phyloP scores from a whole-genome alignment of 2,329 filamentous ascomycete species.

The Emmonsiellopsis sp. region DNA sequence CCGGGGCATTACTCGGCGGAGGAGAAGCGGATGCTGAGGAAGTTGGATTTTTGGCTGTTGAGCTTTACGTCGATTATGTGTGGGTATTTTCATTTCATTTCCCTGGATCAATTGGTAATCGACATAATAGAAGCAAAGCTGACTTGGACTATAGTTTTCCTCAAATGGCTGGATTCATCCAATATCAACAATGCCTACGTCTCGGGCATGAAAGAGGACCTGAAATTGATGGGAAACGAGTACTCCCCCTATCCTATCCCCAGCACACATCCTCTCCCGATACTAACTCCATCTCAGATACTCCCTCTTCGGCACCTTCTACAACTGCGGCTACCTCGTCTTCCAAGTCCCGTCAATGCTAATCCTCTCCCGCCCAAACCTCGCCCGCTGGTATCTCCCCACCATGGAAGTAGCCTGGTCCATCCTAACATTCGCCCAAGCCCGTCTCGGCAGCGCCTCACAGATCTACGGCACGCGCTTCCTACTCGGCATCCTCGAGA shows the following conservation, averaged over 20 bases:
- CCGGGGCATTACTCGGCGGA: conserved; percentile 20
- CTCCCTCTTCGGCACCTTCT: conserved; percentile 21
- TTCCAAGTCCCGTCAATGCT: conserved; percentile 24
- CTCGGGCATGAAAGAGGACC: conserved; percentile 25
- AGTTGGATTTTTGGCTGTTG: conserved; percentile 24
- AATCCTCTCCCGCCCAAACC: conserved; percentile 20
- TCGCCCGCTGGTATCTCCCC: conserved; percentile 22
- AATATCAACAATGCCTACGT: conserved; percentile 28
- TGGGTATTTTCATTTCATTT: conserved; percentile 6
- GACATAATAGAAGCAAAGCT: not conserved
- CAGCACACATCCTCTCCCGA: not conserved
- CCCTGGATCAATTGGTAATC: not conserved
- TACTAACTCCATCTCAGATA: conserved; percentile 15
- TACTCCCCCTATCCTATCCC: not conserved
- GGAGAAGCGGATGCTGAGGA: conserved; percentile 24
- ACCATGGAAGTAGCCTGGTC: conserved; percentile 26
- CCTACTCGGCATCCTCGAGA: conserved; percentile 60
- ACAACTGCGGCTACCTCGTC: conserved; percentile 19
- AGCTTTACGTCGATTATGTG: conserved; percentile 25
- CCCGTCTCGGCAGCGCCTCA: conserved; percentile 48
- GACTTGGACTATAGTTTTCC: conserved; percentile 12
- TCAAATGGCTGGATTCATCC: conserved; percentile 20
- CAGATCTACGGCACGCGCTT: conserved; percentile 59
- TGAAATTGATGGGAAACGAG: conserved; percentile 22
- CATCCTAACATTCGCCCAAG: conserved; percentile 26